Evolutionary conservation across 2,329 filamentous ascomycete genomes (phyloP).

Genomic region (Pseudocercospora fuligena): DNA sequence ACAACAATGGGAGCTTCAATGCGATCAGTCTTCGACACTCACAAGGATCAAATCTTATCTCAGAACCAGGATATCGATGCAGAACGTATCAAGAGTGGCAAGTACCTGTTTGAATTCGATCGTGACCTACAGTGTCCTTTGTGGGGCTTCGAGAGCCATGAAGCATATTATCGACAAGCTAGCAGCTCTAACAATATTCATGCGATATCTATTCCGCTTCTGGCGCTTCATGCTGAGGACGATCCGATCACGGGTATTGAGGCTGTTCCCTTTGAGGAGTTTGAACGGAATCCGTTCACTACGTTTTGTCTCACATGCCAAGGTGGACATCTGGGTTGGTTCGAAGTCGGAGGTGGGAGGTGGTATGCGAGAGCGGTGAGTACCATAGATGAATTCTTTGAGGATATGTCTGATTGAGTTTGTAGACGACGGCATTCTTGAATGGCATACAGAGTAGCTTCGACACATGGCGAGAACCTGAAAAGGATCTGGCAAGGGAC

Average conservation of each 20-base stretch:
- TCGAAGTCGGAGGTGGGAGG: background rate
- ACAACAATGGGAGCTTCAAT: background rate
- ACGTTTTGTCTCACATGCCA: background rate
- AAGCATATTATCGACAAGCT: background rate
- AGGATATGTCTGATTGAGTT: background rate
- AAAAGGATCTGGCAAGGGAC: background rate
- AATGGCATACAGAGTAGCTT: background rate
- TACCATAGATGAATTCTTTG: background rate
- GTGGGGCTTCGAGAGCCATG: background rate
- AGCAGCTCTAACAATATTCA: background rate
- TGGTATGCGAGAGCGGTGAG: background rate
- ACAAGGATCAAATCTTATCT: background rate
- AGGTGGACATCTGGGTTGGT: background rate
- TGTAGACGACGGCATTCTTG: background rate
- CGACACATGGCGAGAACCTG: background rate
- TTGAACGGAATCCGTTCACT: background rate
- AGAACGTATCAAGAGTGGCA: background rate
- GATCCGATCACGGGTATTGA: background rate
- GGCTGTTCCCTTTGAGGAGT: background rate
- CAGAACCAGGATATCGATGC: background rate
- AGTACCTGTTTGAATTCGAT: background rate
- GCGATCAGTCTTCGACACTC: background rate
- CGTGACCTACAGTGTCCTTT: background rate
- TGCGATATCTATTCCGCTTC: background rate
- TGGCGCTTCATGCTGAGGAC: background rate